Evolutionary conservation across 1,284 basidiomycete species (phyloP).

Genomic region (Meripilus lineatus): DNA sequence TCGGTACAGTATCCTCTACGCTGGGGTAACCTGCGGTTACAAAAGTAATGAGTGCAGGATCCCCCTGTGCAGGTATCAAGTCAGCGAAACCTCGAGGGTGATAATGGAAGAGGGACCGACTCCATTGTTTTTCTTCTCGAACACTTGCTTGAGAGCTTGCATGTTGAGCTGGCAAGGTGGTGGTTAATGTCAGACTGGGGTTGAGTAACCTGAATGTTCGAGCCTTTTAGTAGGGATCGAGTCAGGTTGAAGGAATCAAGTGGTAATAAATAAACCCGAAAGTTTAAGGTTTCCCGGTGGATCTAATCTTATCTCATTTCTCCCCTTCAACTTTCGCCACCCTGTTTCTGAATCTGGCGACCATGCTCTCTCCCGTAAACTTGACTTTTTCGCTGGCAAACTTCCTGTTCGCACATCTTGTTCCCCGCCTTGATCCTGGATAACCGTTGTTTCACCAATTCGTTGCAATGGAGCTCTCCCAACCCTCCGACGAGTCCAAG

Average conservation of each 20-base stretch:
- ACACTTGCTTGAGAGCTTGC: slow-evolving; percentile 75
- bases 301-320: no score
- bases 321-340: no score
- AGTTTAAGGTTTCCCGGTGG: no score
- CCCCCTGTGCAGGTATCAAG: slow-evolving; percentile 38
- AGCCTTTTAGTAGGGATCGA: no score
- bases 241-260: neutral
- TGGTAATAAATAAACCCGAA: no score
- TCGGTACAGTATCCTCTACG: slow-evolving; percentile 75
- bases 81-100: slow-evolving; percentile 2
- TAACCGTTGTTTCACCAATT: neutral
- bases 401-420: no score
- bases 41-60: slow-evolving; percentile 81
- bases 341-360: no score
- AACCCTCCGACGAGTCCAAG: slow-evolving; percentile 61
- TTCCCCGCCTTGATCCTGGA: slow-evolving; percentile 1
- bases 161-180: slow-evolving; percentile 34
- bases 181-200: no score
- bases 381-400: no score
- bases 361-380: no score
- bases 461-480: slow-evolving; percentile 40
- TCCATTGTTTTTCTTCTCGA: slow-evolving; percentile 65
- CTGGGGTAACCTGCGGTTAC: slow-evolving; percentile 89
- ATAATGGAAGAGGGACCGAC: slow-evolving; percentile 31
- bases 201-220: no score